These are phyloP conservation scores for Grosmannia clavigera DNA, from an alignment of 2,329 filamentous ascomycete genomes.

Conservation along the genomic window DNA sequence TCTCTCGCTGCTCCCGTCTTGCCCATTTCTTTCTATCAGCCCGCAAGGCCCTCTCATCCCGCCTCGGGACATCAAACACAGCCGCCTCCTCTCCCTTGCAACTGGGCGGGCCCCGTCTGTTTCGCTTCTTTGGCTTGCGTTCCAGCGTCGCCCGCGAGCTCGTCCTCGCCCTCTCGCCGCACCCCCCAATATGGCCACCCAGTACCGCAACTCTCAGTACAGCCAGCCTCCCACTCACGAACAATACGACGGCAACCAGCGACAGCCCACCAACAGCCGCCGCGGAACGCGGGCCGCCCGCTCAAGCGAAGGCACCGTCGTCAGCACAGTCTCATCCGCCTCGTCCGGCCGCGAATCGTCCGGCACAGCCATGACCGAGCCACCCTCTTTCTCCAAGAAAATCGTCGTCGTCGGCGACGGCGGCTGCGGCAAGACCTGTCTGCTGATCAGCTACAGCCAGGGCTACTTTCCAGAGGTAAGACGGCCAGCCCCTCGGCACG, in stretches of 20 bases:
- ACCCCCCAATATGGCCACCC: constrained; percentile 32
- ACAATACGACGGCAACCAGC: constrained; percentile 25
- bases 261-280: constrained; percentile 21
- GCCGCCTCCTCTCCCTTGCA: no score
- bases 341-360: constrained; percentile 65
- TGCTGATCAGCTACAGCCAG: constrained; percentile 97
- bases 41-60: neutral
- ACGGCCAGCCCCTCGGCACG: neutral
- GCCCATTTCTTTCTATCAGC: no score
- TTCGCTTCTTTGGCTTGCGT: neutral
- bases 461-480: constrained; percentile 95
- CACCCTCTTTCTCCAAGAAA: constrained; percentile 93
- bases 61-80: neutral
- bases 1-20: neutral
- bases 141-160: no score
- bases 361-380: constrained; percentile 74
- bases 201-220: constrained; percentile 44
- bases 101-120: no score
- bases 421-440: constrained; percentile 95
- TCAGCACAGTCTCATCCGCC: constrained; percentile 44
- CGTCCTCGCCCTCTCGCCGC: no score
- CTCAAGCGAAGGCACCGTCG: constrained; percentile 85
- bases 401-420: constrained; percentile 97
- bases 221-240: constrained; percentile 25
- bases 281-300: constrained; percentile 42